Base-by-base conservation (phyloP, 805 yeast species). In the Teunomyces stri region DNA sequence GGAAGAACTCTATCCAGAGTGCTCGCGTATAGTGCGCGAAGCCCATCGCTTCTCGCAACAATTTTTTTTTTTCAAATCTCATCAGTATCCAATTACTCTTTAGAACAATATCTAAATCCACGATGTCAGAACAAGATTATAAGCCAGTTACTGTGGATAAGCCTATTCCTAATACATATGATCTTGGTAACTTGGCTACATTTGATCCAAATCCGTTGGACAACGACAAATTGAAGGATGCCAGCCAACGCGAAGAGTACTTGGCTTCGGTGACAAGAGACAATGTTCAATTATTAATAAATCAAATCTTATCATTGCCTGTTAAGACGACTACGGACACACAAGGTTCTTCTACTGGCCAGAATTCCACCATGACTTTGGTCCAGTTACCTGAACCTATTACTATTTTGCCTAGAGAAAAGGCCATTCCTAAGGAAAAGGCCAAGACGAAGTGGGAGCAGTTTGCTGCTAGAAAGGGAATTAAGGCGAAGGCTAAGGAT, bases 391-490 rank as follows among this genome's bases (percentile, higher is more conserved):
- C 99, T 29, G 89, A 81, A 46, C 95, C 97, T 20, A 68, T 78
- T 12, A 85, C 96, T 15, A 79, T 71, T 49, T 75, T 91, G 53
- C 99, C 99, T 46, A 80, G 99, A 76, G 99, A 94, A 67, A 94
- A 94, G 72, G 84, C 97, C 42, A 70, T 94, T 59, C 99, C 99
- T 49, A 91, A 90, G 70, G 83, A 88, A 46, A 94, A 89, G 74
- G 85, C 92, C 46, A 87, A 84, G 58, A 91, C 99, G 55, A 90
- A 85, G 72, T 94, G 99, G 99, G 97, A 94, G 72, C 79, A 80
- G 62, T 94, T 94, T 75, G 99, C 99, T 54, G 87, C 87, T 50
- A 88, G 82, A 78, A 94, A 94, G 73, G 98, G 98, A 61, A 94
- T 94, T 65, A 76, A 86, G 69, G 80, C 95, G 70, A 91, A 88